A percentile compares a stretch with the other conserved stretches of the same genome.
Evolutionary conservation across 768 basidiomycete genomes (phyloP).

Genomic region (Boletellus ananiceps): DNA sequence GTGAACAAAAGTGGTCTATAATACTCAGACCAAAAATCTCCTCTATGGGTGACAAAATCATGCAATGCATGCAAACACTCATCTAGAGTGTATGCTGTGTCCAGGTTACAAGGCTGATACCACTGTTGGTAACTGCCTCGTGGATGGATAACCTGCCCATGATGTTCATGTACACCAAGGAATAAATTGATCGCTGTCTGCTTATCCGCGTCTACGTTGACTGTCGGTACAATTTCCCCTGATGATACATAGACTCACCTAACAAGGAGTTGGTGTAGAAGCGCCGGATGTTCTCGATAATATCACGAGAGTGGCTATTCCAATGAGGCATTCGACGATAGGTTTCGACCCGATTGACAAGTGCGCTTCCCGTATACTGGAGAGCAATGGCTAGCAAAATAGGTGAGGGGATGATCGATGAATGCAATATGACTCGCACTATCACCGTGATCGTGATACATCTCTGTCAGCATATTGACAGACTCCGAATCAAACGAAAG

Average conservation of each 20-base stretch:
- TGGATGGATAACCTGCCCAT: conserved; percentile 45
- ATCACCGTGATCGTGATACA: conserved; percentile 98
- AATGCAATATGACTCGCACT: conserved; percentile 46
- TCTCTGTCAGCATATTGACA: conserved; percentile 94
- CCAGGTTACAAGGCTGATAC: conserved; percentile 71
- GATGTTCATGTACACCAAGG: conserved; percentile 66
- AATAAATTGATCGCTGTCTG: conserved; percentile 98
- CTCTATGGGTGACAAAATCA: conserved; percentile 53
- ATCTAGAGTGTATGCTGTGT: conserved; percentile 59
- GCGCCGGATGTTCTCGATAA: conserved; percentile 90
- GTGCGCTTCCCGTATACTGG: conserved; percentile 94
- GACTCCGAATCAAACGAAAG: conserved; percentile 91
- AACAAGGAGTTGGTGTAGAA: conserved; percentile 94
- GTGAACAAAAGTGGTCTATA: conserved; percentile 84
- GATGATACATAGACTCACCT: conserved; percentile 39
- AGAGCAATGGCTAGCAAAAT: conserved; percentile 70
- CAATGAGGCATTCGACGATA: conserved; percentile 95
- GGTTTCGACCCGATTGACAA: conserved; percentile 94
- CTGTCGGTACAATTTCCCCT: background rate
- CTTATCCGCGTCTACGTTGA: conserved; percentile 80
- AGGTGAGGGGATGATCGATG: background rate
- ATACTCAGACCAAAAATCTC: conserved; percentile 87
- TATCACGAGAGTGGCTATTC: conserved; percentile 95
- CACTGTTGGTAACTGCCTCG: conserved; percentile 80
- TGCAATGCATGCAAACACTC: conserved; percentile 61